A percentile compares a stretch with the other conserved stretches of the same genome.
These are phyloP conservation scores for Paecilomyces dactylethromorphus DNA, from an alignment of 2,329 filamentous ascomycete genomes.

Conservation along the genomic window DNA sequence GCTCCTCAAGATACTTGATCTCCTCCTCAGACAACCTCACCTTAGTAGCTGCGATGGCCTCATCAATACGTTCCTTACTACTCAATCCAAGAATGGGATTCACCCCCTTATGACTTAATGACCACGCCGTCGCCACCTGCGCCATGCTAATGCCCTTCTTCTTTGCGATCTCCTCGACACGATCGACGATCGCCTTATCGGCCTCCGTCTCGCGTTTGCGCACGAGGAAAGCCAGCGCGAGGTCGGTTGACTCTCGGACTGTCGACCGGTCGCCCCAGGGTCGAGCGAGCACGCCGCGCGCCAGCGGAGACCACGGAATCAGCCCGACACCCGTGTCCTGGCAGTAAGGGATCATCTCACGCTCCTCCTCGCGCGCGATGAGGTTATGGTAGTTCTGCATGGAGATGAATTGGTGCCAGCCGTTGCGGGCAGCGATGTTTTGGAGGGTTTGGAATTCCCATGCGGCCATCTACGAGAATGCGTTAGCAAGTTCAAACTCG, in stretches of 20 bases:
- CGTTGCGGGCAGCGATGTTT: conserved; percentile 41
- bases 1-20: conserved; percentile 55
- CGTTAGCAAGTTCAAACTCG: background rate
- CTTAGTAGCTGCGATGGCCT: conserved; percentile 46
- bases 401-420: conserved; percentile 45
- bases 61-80: conserved; percentile 54
- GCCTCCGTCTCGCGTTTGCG: conserved; percentile 37
- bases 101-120: conserved; percentile 44
- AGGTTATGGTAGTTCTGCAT: conserved; percentile 50
- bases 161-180: conserved; percentile 53
- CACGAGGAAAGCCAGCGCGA: conserved; percentile 35
- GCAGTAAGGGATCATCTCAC: conserved; percentile 38
- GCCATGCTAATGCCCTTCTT: conserved; percentile 56
- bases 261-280: conserved; percentile 39
- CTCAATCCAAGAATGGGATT: conserved; percentile 59
- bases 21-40: conserved; percentile 52
- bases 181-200: conserved; percentile 47
- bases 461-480: conserved; percentile 36
- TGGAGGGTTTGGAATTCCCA: conserved; percentile 48
- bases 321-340: conserved; percentile 29
- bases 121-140: conserved; percentile 60
- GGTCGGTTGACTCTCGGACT: conserved; percentile 39
- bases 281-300: conserved; percentile 41
- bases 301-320: conserved; percentile 35
- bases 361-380: conserved; percentile 42